phyloP scores from a whole-genome alignment of 2,329 filamentous ascomycete species.

The Xylaria sp. region DNA sequence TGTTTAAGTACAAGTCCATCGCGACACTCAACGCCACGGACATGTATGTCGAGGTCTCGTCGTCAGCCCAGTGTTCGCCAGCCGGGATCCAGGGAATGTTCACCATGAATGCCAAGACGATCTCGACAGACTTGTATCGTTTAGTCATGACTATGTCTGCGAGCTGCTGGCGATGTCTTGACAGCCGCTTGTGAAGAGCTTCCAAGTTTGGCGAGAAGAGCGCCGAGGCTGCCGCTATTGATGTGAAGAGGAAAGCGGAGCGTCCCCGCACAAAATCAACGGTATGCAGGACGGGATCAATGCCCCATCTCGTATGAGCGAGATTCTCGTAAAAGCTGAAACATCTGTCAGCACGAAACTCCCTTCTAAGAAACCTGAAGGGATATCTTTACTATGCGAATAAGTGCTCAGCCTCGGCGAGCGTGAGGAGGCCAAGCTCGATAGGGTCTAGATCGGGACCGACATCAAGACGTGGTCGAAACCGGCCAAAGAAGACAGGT shows the following conservation, averaged over 20 bases:
- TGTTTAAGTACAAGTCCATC: conserved; percentile 72
- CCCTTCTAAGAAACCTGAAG: neutral
- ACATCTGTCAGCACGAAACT: conserved; percentile 8
- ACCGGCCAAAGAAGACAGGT: conserved; percentile 70
- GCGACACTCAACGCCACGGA: conserved; percentile 73
- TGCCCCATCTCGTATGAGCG: conserved; percentile 75
- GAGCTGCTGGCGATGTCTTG: conserved; percentile 66
- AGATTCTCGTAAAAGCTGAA: conserved; percentile 71
- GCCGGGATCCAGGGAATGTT: conserved; percentile 79
- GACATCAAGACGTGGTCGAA: conserved; percentile 66
- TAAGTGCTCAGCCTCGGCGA: conserved; percentile 67
- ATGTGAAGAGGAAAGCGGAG: conserved; percentile 75
- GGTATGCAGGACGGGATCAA: conserved; percentile 71
- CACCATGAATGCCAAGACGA: conserved; percentile 76
- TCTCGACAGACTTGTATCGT: conserved; percentile 72
- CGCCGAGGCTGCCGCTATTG: conserved; percentile 70
- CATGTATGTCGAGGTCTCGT: conserved; percentile 75
- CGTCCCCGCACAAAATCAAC: conserved; percentile 68
- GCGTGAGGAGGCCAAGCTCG: conserved; percentile 70
- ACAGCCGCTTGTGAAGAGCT: conserved; percentile 68
- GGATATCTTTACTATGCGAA: conserved; percentile 61
- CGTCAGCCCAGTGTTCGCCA: conserved; percentile 70
- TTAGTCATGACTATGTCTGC: conserved; percentile 66
- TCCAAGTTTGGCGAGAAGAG: conserved; percentile 69
- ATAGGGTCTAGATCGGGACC: conserved; percentile 71